phyloP scores from a whole-genome alignment of 768 basidiomycete species.

The Tylopilus sp. region DNA sequence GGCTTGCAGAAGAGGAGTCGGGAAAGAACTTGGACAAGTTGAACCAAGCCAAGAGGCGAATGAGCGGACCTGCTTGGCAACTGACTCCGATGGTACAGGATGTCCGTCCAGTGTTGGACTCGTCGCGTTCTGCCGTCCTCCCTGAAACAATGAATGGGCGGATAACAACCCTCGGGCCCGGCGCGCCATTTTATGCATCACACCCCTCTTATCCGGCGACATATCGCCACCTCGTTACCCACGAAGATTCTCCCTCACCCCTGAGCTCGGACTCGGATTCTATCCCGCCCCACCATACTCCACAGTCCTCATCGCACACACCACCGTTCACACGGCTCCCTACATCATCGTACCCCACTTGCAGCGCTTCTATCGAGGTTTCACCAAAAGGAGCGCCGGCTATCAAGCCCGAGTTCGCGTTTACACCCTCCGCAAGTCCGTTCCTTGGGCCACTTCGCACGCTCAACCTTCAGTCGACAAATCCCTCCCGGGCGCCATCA shows the following conservation, averaged over 20 bases:
- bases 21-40: constrained; percentile 25
- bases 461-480: constrained; percentile 69
- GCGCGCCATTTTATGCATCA: constrained; percentile 38
- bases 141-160: constrained; percentile 18
- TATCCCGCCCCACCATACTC: constrained; percentile 30
- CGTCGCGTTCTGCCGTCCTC: constrained; percentile 14
- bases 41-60: constrained; percentile 39
- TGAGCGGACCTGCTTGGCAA: constrained; percentile 57
- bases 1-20: constrained; percentile 26
- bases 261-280: constrained; percentile 64
- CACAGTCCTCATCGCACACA: constrained; percentile 29
- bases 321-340: constrained; percentile 24
- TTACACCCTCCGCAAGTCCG: constrained; percentile 74
- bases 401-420: constrained; percentile 35
- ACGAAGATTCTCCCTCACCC: constrained; percentile 67
- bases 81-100: constrained; percentile 43
- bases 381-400: constrained; percentile 24
- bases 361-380: constrained; percentile 27
- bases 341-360: constrained; percentile 21
- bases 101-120: constrained; percentile 17
- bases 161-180: constrained; percentile 18
- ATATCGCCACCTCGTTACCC: constrained; percentile 35
- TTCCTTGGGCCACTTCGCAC: constrained; percentile 77
- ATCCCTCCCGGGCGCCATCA: constrained; percentile 68
- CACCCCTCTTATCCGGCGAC: constrained; percentile 33